Percentiles rank a stretch among this genome's conserved stretches.
phyloP scores from a whole-genome alignment of 2,329 filamentous ascomycete genomes.

The Colletotrichum endophyticum region DNA sequence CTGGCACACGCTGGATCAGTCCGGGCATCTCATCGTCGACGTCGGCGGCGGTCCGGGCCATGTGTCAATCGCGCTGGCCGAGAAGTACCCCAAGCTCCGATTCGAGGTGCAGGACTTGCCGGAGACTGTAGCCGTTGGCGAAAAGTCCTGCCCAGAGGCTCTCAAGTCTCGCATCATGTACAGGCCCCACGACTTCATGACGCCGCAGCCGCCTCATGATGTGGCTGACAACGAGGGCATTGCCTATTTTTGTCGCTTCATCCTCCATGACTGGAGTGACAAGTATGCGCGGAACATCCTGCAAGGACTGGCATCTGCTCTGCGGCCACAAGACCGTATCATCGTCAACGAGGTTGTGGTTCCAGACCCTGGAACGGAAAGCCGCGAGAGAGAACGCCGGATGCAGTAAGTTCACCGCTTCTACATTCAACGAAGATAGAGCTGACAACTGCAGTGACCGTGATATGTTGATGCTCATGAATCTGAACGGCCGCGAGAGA shows the following conservation, averaged over 20 bases:
- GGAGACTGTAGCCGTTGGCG: slow-evolving; percentile 17
- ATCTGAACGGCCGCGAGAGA: not conserved
- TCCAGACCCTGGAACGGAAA: not conserved
- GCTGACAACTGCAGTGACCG: not conserved
- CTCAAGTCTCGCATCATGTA: slow-evolving; percentile 20
- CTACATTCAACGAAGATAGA: fast-evolving
- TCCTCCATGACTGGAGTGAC: slow-evolving; percentile 57
- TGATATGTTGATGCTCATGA: slow-evolving; percentile 3
- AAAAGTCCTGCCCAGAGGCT: not conserved
- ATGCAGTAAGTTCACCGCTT: not conserved
- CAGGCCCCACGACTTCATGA: slow-evolving; percentile 28
- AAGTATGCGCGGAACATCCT: slow-evolving; percentile 38
- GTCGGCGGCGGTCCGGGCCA: slow-evolving; percentile 37
- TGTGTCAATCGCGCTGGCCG: slow-evolving; percentile 33
- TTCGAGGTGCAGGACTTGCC: slow-evolving; percentile 36
- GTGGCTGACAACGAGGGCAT: slow-evolving; percentile 21
- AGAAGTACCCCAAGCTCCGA: slow-evolving; percentile 28
- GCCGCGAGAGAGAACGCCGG: not conserved
- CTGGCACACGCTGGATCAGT: not conserved
- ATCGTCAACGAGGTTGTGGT: not conserved
- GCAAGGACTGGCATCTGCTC: not conserved
- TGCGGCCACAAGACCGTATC: not conserved
- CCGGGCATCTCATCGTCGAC: slow-evolving; percentile 33
- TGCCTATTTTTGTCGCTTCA: slow-evolving; percentile 49
- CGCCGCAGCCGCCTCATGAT: slow-evolving; percentile 27